These are phyloP conservation scores for Chalciporus sphaerocephalus DNA, from an alignment of 768 basidiomycete species.

Conservation along the genomic window DNA sequence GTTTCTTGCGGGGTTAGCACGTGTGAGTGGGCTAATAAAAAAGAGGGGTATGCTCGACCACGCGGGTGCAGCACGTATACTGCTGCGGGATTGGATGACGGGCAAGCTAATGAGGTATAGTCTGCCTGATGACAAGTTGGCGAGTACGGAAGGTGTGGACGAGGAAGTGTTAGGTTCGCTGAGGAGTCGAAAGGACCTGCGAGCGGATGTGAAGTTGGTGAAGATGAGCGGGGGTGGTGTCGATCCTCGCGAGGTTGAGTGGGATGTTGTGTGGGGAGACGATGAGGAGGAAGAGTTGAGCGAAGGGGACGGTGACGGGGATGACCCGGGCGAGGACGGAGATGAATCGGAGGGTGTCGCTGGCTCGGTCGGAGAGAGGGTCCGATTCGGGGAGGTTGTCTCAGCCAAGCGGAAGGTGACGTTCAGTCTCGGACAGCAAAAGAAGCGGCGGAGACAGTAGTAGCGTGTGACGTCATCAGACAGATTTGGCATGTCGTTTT, in stretches of 20 bases:
- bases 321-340: too few species aligned
- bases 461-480: conserved; percentile 8
- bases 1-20: conserved; percentile 75
- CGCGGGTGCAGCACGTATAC: conserved; percentile 66
- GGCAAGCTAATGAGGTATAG: conserved; percentile 74
- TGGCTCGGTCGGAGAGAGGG: not conserved
- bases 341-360: conserved; percentile 35
- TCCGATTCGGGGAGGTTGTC: too few species aligned
- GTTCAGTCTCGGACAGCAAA: not conserved
- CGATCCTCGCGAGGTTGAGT: conserved; percentile 41
- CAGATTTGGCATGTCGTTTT: conserved; percentile 13
- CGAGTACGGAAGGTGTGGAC: conserved; percentile 35
- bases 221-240: conserved; percentile 39
- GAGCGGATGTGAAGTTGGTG: conserved; percentile 58
- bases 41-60: conserved; percentile 77
- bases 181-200: conserved; percentile 61
- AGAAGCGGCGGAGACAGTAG: not conserved
- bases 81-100: conserved; percentile 81
- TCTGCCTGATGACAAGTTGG: conserved; percentile 38
- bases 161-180: conserved; percentile 45
- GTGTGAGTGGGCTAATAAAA: conserved; percentile 69
- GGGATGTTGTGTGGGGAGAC: conserved; percentile 36
- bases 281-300: conserved; percentile 39
- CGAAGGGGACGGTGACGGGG: conserved; percentile 35
- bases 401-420: not conserved